These are phyloP conservation scores for Colletotrichum tanaceti DNA, from an alignment of 2,329 filamentous ascomycete genomes.

Conservation along the genomic window DNA sequence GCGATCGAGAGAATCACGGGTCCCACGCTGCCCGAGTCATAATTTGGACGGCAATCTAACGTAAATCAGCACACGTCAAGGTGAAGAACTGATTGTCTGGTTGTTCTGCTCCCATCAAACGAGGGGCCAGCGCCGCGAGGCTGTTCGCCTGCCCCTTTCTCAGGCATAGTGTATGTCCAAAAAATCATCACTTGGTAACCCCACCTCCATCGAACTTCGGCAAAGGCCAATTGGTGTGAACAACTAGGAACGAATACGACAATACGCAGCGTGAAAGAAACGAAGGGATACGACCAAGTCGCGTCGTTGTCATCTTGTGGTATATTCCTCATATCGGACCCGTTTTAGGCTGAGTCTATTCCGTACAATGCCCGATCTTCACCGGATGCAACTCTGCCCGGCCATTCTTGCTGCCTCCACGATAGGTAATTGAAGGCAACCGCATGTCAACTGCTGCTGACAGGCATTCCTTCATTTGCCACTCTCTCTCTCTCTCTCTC, in stretches of 20 bases:
- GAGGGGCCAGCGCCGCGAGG: neutral
- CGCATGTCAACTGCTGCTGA: neutral
- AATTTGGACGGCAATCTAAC: neutral
- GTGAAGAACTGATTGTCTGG: neutral
- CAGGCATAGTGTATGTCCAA: no score
- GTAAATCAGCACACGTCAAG: neutral
- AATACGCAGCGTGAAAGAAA: neutral
- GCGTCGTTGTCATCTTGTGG: neutral
- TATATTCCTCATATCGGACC: slow-evolving; percentile 7
- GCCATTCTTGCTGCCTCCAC: slow-evolving; percentile 13
- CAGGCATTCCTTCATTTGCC: neutral
- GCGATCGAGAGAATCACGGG: no score
- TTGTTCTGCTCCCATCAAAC: neutral
- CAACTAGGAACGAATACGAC: no score
- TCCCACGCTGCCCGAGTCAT: neutral
- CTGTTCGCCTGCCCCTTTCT: no score
- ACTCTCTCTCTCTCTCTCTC: neutral
- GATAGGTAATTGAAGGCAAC: neutral
- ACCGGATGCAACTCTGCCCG: neutral
- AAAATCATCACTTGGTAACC: no score
- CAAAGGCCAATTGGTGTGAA: neutral
- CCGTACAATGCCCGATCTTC: neutral
- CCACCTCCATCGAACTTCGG: neutral
- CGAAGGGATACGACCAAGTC: neutral
- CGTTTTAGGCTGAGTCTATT: neutral